phyloP scores from a whole-genome alignment of 2,329 filamentous ascomycete species.

The Fusarium albidum region DNA sequence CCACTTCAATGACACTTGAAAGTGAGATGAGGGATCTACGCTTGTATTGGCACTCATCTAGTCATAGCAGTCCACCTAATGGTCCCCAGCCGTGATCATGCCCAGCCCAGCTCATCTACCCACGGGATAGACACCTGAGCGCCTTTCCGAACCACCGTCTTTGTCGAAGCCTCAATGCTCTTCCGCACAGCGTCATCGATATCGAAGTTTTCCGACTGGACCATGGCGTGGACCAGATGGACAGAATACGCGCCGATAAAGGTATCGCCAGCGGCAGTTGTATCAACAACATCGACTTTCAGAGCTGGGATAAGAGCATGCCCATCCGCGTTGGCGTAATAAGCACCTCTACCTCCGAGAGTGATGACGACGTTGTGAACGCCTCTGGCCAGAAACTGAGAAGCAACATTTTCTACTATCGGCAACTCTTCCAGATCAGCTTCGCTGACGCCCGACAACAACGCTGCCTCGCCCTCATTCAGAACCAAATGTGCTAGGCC shows the following conservation, averaged over 20 bases:
- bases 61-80: too few species aligned
- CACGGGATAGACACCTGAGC: conserved; percentile 44
- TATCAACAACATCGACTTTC: conserved; percentile 70
- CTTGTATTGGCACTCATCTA: too few species aligned
- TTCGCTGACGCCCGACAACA: conserved; percentile 58
- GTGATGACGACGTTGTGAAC: conserved; percentile 73
- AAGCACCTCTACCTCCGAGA: conserved; percentile 68
- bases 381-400: conserved; percentile 65
- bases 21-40: too few species aligned
- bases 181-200: background rate
- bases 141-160: conserved; percentile 50
- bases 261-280: conserved; percentile 78
- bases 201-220: background rate
- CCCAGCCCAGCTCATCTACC: background rate
- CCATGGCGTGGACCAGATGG: background rate
- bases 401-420: conserved; percentile 49
- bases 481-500: conserved; percentile 73
- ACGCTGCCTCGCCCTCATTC: conserved; percentile 77
- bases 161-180: conserved; percentile 7
- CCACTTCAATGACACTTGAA: too few species aligned
- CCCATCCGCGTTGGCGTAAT: conserved; percentile 54
- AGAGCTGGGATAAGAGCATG: conserved; percentile 51
- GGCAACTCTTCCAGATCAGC: conserved; percentile 46
- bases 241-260: conserved; percentile 77
- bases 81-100: too few species aligned